These are phyloP conservation scores for Rhododendron simsii DNA, from an alignment of 148 eudicot genomes.

Conservation along the genomic window DNA sequence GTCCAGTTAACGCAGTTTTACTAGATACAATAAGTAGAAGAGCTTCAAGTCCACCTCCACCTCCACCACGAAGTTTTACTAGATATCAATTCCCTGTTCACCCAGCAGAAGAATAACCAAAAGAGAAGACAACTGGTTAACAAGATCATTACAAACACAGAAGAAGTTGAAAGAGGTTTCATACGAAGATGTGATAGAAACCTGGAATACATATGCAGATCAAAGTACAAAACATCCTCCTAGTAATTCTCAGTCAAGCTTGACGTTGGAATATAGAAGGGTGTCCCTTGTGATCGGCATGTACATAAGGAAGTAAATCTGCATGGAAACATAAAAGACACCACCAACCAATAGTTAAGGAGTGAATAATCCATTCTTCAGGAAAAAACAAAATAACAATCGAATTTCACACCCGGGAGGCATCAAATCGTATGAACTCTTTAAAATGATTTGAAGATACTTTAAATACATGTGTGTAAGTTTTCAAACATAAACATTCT, in stretches of 20 bases:
- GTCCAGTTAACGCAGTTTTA: not conserved
- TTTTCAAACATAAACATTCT: not conserved
- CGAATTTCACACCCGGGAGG: not conserved
- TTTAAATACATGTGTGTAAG: not conserved
- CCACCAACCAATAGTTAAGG: not conserved
- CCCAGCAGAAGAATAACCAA: not conserved
- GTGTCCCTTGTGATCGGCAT: slow-evolving; percentile 96
- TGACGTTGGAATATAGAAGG: slow-evolving; percentile 84
- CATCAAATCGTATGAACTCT: not conserved
- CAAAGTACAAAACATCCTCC: not conserved
- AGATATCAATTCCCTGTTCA: not conserved
- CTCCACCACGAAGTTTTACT: not conserved
- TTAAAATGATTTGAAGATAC: not conserved
- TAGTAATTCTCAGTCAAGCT: slow-evolving; percentile 54
- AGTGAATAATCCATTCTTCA: not conserved
- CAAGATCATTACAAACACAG: not conserved
- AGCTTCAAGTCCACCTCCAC: slow-evolving; percentile 14
- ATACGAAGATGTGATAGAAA: not conserved
- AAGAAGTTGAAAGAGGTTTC: not conserved
- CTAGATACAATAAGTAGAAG: not conserved
- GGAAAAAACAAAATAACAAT: not conserved
- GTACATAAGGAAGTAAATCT: slow-evolving; percentile 65
- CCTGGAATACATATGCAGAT: slow-evolving; percentile 16
- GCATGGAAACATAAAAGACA: slow-evolving; percentile 23
- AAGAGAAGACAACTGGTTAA: not conserved